These are phyloP conservation scores for Stephanodiscus minutulus DNA, from an alignment of 108 stramenopile species.

Conservation along the genomic window DNA sequence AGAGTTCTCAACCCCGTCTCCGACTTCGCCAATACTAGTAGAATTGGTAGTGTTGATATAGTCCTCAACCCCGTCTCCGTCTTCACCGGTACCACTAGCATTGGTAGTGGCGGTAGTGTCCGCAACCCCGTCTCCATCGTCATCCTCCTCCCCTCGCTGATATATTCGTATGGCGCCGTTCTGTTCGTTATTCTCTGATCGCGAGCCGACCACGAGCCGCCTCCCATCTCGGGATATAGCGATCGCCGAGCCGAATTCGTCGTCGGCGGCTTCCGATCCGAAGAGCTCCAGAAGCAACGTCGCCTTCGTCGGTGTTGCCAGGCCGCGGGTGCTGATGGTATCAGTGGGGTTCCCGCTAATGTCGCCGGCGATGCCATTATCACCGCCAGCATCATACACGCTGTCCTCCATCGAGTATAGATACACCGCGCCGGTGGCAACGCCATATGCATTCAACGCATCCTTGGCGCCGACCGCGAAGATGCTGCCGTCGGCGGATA, in stretches of 20 bases:
- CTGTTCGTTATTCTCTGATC: constrained; percentile 20
- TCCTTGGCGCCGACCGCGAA: constrained; percentile 28
- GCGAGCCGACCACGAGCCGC: constrained; percentile 25
- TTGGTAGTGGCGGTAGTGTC: too few relatives aligned
- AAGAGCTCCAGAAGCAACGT: constrained; percentile 18
- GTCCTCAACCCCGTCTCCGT: too few relatives aligned
- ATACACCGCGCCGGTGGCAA: constrained; percentile 27
- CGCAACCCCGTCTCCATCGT: neutral
- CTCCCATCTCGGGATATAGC: constrained; percentile 29
- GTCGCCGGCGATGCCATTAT: too few relatives aligned
- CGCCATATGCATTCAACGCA: constrained; percentile 13
- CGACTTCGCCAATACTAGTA: too few relatives aligned
- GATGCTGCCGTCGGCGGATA: constrained; percentile 14
- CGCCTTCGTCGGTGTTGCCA: neutral
- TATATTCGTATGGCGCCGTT: constrained; percentile 30
- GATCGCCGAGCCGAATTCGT: constrained; percentile 25
- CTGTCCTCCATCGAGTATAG: constrained; percentile 16
- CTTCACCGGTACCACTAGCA: too few relatives aligned
- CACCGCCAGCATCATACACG: too few relatives aligned
- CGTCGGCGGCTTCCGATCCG: constrained; percentile 13
- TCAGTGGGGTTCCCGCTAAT: too few relatives aligned
- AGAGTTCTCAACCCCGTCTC: too few relatives aligned
- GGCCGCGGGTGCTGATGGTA: neutral
- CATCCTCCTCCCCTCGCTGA: constrained; percentile 8
- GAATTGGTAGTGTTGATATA: too few relatives aligned